These are phyloP conservation scores for Camellia japonica DNA, from an alignment of 148 eudicot genomes.

Conservation along the genomic window DNA sequence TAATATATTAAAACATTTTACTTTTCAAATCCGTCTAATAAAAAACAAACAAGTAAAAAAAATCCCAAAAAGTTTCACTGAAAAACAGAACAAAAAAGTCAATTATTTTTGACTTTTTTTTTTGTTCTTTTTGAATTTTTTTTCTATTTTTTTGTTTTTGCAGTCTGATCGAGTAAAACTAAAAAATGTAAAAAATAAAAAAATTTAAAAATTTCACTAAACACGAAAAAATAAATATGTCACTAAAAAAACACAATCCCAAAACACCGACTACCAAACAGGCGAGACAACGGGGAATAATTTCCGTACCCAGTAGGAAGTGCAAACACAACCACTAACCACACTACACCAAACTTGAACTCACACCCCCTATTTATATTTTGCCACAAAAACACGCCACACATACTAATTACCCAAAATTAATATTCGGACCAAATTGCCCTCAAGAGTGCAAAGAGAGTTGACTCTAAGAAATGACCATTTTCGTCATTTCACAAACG, in stretches of 20 bases:
- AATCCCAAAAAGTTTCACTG: too few species aligned
- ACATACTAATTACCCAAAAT: background rate
- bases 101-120: too few species aligned
- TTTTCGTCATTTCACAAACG: slow-evolving; percentile 11
- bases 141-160: too few species aligned
- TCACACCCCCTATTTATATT: background rate
- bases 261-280: background rate
- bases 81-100: too few species aligned
- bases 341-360: slow-evolving; percentile 12
- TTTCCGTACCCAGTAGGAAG: background rate
- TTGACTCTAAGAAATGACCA: background rate
- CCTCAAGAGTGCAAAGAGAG: background rate
- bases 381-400: slow-evolving; percentile 13
- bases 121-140: too few species aligned
- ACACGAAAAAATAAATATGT: background rate
- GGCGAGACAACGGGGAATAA: background rate
- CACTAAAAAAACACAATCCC: background rate
- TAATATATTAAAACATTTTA: too few species aligned
- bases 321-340: slow-evolving; percentile 8
- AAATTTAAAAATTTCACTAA: background rate
- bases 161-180: too few species aligned
- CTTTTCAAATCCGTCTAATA: too few species aligned
- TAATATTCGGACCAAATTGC: background rate
- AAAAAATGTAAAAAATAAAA: too few species aligned
- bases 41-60: too few species aligned